Evolutionary conservation across 306 rosid species (phyloP).

Genomic region (Leucaena leucocephala): DNA sequence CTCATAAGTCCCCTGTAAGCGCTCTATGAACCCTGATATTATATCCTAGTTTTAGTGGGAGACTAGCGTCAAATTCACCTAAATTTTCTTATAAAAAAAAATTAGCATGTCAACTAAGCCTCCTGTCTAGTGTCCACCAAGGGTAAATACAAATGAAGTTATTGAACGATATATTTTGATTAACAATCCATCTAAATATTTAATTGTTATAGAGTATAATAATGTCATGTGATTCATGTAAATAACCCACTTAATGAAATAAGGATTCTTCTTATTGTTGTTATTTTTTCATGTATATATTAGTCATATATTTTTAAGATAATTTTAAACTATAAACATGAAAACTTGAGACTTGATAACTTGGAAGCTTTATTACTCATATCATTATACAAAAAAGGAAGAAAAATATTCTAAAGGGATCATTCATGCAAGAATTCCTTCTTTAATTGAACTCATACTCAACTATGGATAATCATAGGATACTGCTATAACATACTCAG

Average conservation of each 20-base stretch:
- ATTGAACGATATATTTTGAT: too few relatives aligned
- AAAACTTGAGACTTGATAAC: neutral
- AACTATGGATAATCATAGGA: neutral
- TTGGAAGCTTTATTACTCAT: neutral
- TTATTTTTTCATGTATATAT: neutral
- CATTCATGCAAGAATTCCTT: neutral
- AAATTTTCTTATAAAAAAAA: too few relatives aligned
- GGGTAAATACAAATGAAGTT: too few relatives aligned
- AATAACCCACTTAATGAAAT: too few relatives aligned
- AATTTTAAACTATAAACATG: neutral
- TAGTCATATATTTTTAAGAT: neutral
- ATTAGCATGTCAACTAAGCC: neutral
- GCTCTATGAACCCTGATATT: too few relatives aligned
- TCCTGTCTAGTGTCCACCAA: neutral
- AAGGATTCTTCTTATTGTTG: too few relatives aligned
- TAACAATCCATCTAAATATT: too few relatives aligned
- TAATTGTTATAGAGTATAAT: too few relatives aligned
- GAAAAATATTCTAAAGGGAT: neutral
- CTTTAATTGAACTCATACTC: neutral
- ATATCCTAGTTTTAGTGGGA: too few relatives aligned
- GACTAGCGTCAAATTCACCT: too few relatives aligned
- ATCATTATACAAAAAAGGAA: neutral
- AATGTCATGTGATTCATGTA: too few relatives aligned
- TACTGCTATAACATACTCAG: neutral
- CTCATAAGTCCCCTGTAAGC: too few relatives aligned